Evolutionary conservation across 164 flowering plant species (phyloP), one percentile per base, ranked within the genome.

Genomic region (Euptelea pleiosperma): DNA sequence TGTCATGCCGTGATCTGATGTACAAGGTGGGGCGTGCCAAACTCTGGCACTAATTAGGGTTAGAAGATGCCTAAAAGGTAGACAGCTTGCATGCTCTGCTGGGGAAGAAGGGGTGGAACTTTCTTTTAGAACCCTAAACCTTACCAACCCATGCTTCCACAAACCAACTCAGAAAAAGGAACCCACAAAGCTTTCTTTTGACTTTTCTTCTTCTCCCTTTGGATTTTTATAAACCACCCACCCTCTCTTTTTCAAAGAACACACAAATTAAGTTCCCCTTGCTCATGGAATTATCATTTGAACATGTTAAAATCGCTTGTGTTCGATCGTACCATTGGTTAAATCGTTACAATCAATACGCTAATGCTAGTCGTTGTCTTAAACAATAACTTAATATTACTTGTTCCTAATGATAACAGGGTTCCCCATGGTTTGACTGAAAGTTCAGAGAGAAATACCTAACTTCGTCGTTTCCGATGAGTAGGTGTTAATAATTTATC

Each of bases 41-140:
- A 53, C 61, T 29, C 25, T 48, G 34, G 55, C 42, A 52, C 36
- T 40, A 24, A 40, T 45, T 12, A 6, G n/a, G 21, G 62, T 36
- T 25, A 12, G 22, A 52, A 61, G 30, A 61, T 62, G 21, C 62
- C 48, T 40, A 21, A 72, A 68, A 64, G 69, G 6, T 37, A 64
- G 72, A 63, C 70, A 72, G 70, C 70, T 68, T 68, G 72, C 55
- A 58, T 4, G 56, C 56, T 52, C 34, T 52, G 58, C 33, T 63
- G 24, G 54, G 28, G 12, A 3, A 51, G 33, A 37, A 26, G 39
- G 19, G 28, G n/a, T n/a, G n/a, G 58, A 46, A 42, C 25, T 59
- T 59, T 59, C 54, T 40, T 35, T 25, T 22, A 41, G 51, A n/a
- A 33, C 28, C 39, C 18, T 30, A 6, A n/a, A 11, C 44, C 58